Conservation (phyloP, 1,139 yeast genomes). For the Kodamaea ohmeri region DNA sequence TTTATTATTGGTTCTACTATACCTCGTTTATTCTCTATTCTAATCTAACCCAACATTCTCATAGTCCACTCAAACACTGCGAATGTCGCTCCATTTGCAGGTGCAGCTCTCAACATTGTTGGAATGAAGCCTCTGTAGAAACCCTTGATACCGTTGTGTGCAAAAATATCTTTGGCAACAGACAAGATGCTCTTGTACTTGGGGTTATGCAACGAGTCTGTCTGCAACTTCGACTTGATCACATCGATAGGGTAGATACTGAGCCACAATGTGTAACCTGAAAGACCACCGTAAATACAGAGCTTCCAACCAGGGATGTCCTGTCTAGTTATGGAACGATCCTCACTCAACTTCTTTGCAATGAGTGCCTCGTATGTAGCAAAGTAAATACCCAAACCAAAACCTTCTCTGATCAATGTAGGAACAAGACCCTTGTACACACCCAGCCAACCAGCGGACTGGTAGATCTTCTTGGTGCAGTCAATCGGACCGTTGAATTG, state of each 20-base stretch:
- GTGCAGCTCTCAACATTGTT: constrained; percentile 91
- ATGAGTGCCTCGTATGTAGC: constrained; percentile 85
- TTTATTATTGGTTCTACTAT: too few species aligned
- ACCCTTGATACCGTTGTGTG: constrained; percentile 63
- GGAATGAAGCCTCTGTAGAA: constrained; percentile 88
- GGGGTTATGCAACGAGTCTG: constrained; percentile 61
- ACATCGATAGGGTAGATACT: constrained; percentile 82
- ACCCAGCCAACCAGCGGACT: constrained; percentile 54
- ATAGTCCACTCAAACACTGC: constrained; percentile 86
- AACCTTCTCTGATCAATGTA: constrained; percentile 76
- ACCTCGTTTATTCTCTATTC: neutral
- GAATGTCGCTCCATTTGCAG: constrained; percentile 95
- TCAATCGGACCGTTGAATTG: constrained; percentile 75
- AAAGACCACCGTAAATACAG: constrained; percentile 77
- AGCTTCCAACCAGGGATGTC: constrained; percentile 85
- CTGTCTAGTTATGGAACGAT: constrained; percentile 43
- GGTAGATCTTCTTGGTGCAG: constrained; percentile 60
- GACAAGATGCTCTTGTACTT: constrained; percentile 49
- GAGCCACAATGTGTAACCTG: constrained; percentile 86
- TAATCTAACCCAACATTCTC: constrained; percentile 48
- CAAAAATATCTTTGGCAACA: constrained; percentile 54
- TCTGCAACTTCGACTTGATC: constrained; percentile 80
- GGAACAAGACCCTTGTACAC: constrained; percentile 78
- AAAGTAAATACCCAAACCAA: constrained; percentile 88
- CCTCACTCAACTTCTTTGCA: constrained; percentile 50